Percentiles rank a stretch among this genome's conserved stretches.
These are phyloP conservation scores for Aureobasidium uvarum DNA, from an alignment of 2,329 filamentous ascomycete species.

Conservation along the genomic window DNA sequence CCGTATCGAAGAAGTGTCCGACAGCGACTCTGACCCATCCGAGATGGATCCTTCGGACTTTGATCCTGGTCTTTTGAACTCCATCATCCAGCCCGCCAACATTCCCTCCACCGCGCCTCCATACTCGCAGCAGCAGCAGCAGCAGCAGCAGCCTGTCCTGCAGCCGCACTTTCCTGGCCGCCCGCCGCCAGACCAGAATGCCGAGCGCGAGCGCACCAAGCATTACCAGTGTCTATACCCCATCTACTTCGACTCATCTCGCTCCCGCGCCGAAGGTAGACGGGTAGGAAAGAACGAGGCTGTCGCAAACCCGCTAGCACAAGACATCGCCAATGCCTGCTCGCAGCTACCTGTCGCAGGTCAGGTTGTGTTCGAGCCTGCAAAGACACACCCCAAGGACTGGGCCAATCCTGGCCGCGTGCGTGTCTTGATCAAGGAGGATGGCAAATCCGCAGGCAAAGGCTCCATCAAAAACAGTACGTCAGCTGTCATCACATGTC, in stretches of 20 bases:
- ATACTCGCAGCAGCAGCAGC: slow-evolving; percentile 40
- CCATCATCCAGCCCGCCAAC: slow-evolving; percentile 31
- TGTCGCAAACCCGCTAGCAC: slow-evolving; percentile 79
- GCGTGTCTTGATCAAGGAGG: slow-evolving; percentile 69
- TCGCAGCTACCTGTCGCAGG: slow-evolving; percentile 61
- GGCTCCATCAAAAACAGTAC: slow-evolving; percentile 62
- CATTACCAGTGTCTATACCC: slow-evolving; percentile 90
- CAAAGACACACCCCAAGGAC: slow-evolving; percentile 91
- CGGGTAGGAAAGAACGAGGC: slow-evolving; percentile 71
- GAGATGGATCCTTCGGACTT: slow-evolving; percentile 69
- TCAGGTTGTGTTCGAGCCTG: slow-evolving; percentile 78
- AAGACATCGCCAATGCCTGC: slow-evolving; percentile 86
- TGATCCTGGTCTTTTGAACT: slow-evolving; percentile 33
- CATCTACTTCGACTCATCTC: slow-evolving; percentile 82
- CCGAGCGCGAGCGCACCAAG: slow-evolving; percentile 60
- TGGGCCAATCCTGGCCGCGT: slow-evolving; percentile 96
- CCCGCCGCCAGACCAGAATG: slow-evolving; percentile 40
- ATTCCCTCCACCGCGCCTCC: slow-evolving; percentile 30
- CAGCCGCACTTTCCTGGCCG: slow-evolving; percentile 33
- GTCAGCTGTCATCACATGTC: slow-evolving; percentile 33
- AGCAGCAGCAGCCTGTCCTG: slow-evolving; percentile 34
- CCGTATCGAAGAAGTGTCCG: slow-evolving; percentile 87
- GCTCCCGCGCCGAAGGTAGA: slow-evolving; percentile 74
- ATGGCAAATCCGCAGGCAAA: slow-evolving; percentile 51
- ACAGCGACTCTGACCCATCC: slow-evolving; percentile 78